Base-by-base conservation (phyloP, 2,329 filamentous ascomycete genomes). In the Alternaria panax region DNA sequence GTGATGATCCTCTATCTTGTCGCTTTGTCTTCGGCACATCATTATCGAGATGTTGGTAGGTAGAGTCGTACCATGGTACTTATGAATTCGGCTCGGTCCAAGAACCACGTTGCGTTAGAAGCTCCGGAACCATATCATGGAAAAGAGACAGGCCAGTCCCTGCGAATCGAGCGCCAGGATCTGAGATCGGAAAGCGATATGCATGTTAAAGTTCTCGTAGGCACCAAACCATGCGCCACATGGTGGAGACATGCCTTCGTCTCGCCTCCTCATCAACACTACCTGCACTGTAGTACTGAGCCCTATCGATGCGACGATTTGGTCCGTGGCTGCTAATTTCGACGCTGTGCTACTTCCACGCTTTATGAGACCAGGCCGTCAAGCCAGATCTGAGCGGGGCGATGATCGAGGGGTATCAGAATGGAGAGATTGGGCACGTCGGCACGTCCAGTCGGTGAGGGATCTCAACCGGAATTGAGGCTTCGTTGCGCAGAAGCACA, bases 51-150 rank as follows among this genome's bases (percentile, higher is more conserved):
- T 45, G 40, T 18, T 14, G n/a, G 18, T 18, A 24, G 30, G 20
- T 40, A 34, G 42, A 32, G 18, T 20, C 36, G 25, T 52, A 41
- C 51, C 40, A 36, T 36, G 51, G 51, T 46, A 46, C 40, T 27
- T 40, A 27, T 14, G 16, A 16, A 32, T 38, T 16, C 41, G 28
- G 51, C 40, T 54, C 28, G 28, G 51, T 36, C n/a, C 28, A 54
- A 14, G 28, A 25, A 46, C 51, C 50, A 52, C 50, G 36, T 52
- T 22, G 50, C 25, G 50, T 52, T 24, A 30, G 36, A 52, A 30
- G 27, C 20, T 9, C 36, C n/a, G 6, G 38, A 40, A 24, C 14
- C 36, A 52, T 16, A 16, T 52, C 36, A 42, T 34, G 28, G 30
- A 8, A 54, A 30, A 51, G 45, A 30, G 27, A 27, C n/a, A 41